Evolutionary conservation across 2,329 filamentous ascomycete genomes (phyloP).

Genomic region (Madurella fahalii): DNA sequence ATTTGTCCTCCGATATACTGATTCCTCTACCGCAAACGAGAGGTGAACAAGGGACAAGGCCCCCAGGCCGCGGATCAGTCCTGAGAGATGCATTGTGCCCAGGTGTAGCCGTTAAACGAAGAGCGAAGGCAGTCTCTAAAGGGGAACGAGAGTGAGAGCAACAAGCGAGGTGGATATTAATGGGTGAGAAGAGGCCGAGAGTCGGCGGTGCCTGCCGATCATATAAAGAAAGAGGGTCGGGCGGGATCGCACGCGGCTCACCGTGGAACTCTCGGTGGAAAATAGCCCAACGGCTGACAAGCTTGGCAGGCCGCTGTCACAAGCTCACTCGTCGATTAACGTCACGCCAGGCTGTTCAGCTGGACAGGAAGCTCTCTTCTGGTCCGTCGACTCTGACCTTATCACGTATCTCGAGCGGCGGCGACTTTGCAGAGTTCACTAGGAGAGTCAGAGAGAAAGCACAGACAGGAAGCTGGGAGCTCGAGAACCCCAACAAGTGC

Average conservation of each 20-base stretch:
- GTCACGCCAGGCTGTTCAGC: not conserved
- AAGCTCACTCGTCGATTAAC: not conserved
- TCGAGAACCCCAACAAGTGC: slow-evolving; percentile 4
- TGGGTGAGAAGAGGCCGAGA: slow-evolving; percentile 3
- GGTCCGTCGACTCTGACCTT: not conserved
- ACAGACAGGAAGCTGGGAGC: not conserved
- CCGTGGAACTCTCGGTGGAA: slow-evolving; percentile 8
- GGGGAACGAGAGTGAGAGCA: slow-evolving; percentile 22
- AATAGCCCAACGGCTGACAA: slow-evolving; percentile 20
- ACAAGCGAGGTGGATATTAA: slow-evolving; percentile 19
- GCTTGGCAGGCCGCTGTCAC: slow-evolving; percentile 21
- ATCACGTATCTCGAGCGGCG: not conserved
- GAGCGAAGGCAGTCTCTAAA: slow-evolving; percentile 12
- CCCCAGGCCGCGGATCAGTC: slow-evolving; percentile 22
- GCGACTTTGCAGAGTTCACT: not conserved
- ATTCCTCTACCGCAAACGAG: slow-evolving; percentile 17
- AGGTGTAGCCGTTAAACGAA: slow-evolving; percentile 6
- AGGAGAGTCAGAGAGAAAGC: slow-evolving; percentile 4
- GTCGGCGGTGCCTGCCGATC: slow-evolving; percentile 19
- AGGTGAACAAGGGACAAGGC: slow-evolving; percentile 23
- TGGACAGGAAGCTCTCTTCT: not conserved
- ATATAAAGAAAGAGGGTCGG: slow-evolving; percentile 22
- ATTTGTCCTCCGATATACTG: slow-evolving; percentile 17
- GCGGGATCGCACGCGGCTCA: slow-evolving; percentile 5
- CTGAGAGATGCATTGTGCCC: slow-evolving; percentile 24